A percentile compares a stretch with the other conserved stretches of the same genome.
Conservation (phyloP, 169 alveolate species). For the Neospora caninum region DNA sequence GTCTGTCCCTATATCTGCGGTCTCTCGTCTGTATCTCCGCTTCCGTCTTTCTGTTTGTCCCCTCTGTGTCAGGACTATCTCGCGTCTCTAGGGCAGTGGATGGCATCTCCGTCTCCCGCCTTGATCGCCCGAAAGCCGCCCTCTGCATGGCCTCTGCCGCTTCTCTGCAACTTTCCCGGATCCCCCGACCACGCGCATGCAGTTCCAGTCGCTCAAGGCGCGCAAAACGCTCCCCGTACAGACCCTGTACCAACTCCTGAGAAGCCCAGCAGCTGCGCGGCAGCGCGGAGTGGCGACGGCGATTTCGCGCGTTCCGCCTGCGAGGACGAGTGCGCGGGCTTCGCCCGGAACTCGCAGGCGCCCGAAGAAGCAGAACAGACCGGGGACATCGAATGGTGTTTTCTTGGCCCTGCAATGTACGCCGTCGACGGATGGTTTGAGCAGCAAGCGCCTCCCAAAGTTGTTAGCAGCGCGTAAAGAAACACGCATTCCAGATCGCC, state of each 20-base stretch:
- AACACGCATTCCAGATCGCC: no score
- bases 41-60: not conserved
- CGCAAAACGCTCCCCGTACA: no score
- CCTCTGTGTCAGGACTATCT: not conserved
- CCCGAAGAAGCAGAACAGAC: not conserved
- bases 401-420: not conserved
- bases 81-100: not conserved
- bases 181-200: not conserved
- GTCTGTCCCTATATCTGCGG: not conserved
- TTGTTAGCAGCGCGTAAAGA: no score
- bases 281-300: no score
- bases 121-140: not conserved
- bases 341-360: not conserved
- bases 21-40: not conserved
- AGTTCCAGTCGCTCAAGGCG: no score
- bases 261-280: no score
- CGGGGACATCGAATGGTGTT: conserved; percentile 7
- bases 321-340: not conserved
- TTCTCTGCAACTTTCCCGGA: not conserved
- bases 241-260: no score
- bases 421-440: conserved; percentile 18
- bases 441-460: not conserved
- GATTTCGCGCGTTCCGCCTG: no score
- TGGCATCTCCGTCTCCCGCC: conserved; percentile 5
- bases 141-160: not conserved